Conservation (phyloP, 345 rosid genomes). For the Geranium rotundifolium region DNA sequence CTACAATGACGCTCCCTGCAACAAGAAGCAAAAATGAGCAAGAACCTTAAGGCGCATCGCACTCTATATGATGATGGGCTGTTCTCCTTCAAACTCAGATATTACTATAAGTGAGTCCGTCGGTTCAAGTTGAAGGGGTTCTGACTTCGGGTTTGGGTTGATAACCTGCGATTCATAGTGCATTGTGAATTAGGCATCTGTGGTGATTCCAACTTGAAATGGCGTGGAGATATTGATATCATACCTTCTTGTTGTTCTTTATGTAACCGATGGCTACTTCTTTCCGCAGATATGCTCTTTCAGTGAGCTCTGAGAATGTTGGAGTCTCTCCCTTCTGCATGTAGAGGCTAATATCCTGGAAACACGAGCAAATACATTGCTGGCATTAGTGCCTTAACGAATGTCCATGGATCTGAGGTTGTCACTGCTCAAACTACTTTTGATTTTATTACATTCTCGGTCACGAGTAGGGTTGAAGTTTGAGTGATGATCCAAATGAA, state of each 20-base stretch:
- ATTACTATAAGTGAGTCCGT: constrained; percentile 72
- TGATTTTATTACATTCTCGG: too few relatives aligned
- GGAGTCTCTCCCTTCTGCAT: constrained; percentile 78
- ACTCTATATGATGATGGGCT: constrained; percentile 20
- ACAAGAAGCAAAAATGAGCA: neutral
- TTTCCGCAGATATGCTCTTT: constrained; percentile 61
- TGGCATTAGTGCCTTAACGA: neutral
- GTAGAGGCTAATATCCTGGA: constrained; percentile 68
- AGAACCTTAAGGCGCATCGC: neutral
- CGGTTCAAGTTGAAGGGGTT: constrained; percentile 40
- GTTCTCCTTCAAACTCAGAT: constrained; percentile 88
- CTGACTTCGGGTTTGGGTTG: constrained; percentile 59
- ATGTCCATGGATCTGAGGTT: neutral
- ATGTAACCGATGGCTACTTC: constrained; percentile 91
- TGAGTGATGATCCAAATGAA: neutral
- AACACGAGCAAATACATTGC: neutral
- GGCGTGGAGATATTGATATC: neutral
- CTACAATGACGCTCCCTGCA: neutral
- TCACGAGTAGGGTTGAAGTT: neutral
- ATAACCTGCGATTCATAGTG: constrained; percentile 43
- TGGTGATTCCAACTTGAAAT: neutral
- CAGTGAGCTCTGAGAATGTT: constrained; percentile 66
- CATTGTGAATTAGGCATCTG: neutral
- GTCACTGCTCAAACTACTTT: neutral
- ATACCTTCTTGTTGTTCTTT: constrained; percentile 60